Base-by-base conservation (phyloP, 2,329 filamentous ascomycete genomes). In the Pestalotiopsis sp. region DNA sequence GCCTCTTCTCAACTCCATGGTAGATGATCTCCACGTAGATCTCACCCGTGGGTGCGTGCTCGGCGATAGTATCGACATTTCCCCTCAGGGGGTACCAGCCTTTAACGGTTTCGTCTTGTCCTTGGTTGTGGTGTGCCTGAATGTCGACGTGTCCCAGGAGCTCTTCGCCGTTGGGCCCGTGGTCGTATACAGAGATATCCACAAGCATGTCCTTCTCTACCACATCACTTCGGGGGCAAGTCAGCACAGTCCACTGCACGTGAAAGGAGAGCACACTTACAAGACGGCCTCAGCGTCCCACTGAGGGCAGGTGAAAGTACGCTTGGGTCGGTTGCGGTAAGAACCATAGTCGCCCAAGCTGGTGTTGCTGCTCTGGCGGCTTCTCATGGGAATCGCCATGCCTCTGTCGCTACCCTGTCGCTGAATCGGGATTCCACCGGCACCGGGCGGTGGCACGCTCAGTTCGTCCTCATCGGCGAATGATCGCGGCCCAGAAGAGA, bases 271-370 rank as follows among this genome's bases (percentile, higher is more conserved):
- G 27, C 27, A 52, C 14, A 52, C 94, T 84, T 89, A 98, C 95
- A 99, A 99, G 64, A 94, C 88, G 49, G 95, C 95, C 78, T 97
- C 94, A 67, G 97, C 95, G 80, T 97, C 94, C 96, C 96, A 99
- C 76, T 94, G 94, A 0, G 96, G 95, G 78, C 93, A 93, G 7
- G 94, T 95, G 70, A 95, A 87, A 3, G 87, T 87, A 71, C 79
- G 83, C 69, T 85, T 83, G 4, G 78, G 85, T 67, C 90, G 88
- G 73, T 90, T 90, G 49, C 86, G 84, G 74, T 89, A 87, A 1
- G 85, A 85, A 72, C 82, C 85, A 73, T 86, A 86, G 41, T 97
- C 93, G 45, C 88, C 87, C 72, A 92, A 85, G 76, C 95, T 97
- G 68, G 95, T 97, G 82, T 95, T 95, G 83, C 95, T 98, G 82